Base-by-base conservation (phyloP, 2,329 filamentous ascomycete species). In the Curvularia spicifera region DNA sequence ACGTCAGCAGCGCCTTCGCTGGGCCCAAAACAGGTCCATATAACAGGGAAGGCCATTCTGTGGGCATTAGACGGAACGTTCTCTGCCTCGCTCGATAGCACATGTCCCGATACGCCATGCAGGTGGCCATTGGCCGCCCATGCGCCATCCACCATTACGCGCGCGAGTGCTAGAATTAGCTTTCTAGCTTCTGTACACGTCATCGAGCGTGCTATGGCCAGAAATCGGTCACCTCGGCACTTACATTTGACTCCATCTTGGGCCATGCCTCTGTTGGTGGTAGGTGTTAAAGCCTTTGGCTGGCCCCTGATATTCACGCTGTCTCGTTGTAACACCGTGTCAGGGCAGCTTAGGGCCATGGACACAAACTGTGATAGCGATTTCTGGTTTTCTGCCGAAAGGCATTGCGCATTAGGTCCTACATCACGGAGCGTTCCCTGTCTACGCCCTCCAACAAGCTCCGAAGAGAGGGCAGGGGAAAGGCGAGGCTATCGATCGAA, bases 401-500 rank as follows among this genome's bases (percentile, higher is more conserved):
- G 20, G 44, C 44, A 47, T 33, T 47, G n/a, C 44, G 44, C 28
- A 47, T 18, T 1, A 47, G 44, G 44, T 15, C 44, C 15, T 47
- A 18, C 44, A 47, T 47, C 28, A 47, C 44, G 28, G 44, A 47
- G 44, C 44, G 44, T 47, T 47, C 44, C 22, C 44, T 47, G 44
- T 47, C 44, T 18, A 47, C 28, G 44, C 44, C 44, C 44, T 47
- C 26, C 28, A 47, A 47, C 2, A 15, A 47, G 15, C 44, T 18
- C 15, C 9, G 10, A 24, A 48, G 18, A 48, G 46, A 48, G 46
- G 46, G 46, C 18, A 37, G 29, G 46, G 37, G 46, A 48, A 48
- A 48, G 46, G 28, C n/a, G 31, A 48, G 46, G 46, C 46, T 48
- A 24, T 48, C 46, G 46, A 48, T 48, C 46, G 46, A 48, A 48